Percentiles rank a stretch among this genome's conserved stretches.
phyloP scores from a whole-genome alignment of 495 filamentous ascomycete species.

The Annulohypoxylon bovei region DNA sequence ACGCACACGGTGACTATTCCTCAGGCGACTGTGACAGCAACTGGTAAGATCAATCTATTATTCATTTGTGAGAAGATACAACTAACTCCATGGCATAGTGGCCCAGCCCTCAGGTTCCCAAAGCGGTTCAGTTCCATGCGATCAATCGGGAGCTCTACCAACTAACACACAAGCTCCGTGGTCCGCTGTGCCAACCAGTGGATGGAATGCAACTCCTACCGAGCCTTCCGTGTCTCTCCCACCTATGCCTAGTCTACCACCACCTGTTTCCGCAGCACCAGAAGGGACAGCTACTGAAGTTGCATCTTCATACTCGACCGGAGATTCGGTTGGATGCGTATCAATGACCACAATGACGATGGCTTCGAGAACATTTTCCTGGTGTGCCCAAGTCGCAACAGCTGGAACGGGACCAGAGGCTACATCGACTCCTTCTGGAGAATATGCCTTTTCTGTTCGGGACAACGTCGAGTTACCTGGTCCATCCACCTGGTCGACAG shows the following conservation, averaged over 20 bases:
- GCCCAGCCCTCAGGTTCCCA: conserved; percentile 19
- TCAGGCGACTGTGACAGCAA: conserved; percentile 1
- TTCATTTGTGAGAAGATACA: not conserved
- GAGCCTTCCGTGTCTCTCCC: conserved; percentile 21
- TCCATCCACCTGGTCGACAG: conserved; percentile 42
- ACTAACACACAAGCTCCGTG: conserved; percentile 34
- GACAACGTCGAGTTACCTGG: conserved; percentile 25
- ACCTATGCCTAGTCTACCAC: conserved; percentile 38
- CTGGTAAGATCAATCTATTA: conserved; percentile 9
- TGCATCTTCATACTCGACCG: conserved; percentile 10
- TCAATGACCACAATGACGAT: conserved; percentile 44
- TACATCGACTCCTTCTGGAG: conserved; percentile 19
- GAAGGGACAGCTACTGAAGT: not conserved
- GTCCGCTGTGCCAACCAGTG: conserved; percentile 42
- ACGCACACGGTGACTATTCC: conserved; percentile 35
- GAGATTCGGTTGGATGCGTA: conserved; percentile 31
- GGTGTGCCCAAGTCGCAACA: conserved; percentile 43
- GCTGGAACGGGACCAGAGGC: conserved; percentile 9
- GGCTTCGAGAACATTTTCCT: conserved; percentile 44
- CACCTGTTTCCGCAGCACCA: conserved; percentile 35
- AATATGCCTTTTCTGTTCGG: conserved; percentile 42
- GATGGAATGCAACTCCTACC: conserved; percentile 41
- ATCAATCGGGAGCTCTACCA: conserved; percentile 29
- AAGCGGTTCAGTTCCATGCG: conserved; percentile 26
- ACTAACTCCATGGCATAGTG: conserved; percentile 21